Percentiles rank a stretch among this genome's conserved stretches.
Evolutionary conservation across 2,329 filamentous ascomycete genomes (phyloP).

Genomic region (Gaeumannomyces tritici): DNA sequence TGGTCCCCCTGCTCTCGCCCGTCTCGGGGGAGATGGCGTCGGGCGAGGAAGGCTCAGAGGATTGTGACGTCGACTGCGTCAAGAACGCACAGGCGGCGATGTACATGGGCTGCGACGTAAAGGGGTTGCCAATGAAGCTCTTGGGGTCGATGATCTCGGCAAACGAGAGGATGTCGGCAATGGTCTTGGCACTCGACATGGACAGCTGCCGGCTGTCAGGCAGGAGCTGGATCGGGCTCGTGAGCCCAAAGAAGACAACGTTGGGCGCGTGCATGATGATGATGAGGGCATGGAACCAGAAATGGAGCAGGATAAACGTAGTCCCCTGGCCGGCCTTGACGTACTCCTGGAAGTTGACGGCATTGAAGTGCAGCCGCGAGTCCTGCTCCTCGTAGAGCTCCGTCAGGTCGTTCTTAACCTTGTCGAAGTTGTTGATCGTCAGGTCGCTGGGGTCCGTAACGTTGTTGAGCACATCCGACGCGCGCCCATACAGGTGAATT

Average conservation of each 20-base stretch:
- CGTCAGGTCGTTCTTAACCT: constrained; percentile 69
- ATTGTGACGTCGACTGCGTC: constrained; percentile 63
- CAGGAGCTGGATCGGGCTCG: constrained; percentile 58
- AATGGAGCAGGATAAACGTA: constrained; percentile 77
- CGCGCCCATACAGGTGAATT: constrained; percentile 75
- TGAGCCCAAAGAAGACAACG: constrained; percentile 56
- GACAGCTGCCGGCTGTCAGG: constrained; percentile 72
- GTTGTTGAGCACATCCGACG: constrained; percentile 77
- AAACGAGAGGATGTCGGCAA: constrained; percentile 80
- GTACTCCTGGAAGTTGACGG: constrained; percentile 77
- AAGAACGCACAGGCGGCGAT: constrained; percentile 85
- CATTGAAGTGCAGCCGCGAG: constrained; percentile 69
- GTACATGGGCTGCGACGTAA: constrained; percentile 84
- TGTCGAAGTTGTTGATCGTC: constrained; percentile 62
- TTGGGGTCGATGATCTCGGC: constrained; percentile 78
- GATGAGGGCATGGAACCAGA: constrained; percentile 83
- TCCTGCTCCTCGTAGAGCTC: constrained; percentile 64
- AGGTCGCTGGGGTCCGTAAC: constrained; percentile 66
- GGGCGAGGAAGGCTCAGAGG: constrained; percentile 55
- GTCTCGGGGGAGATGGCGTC: constrained; percentile 36
- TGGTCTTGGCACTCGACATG: constrained; percentile 86
- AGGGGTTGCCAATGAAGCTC: constrained; percentile 80
- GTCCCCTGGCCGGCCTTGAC: constrained; percentile 73
- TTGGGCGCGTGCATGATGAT: constrained; percentile 80
- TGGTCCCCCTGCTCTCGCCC: constrained; percentile 26